A percentile compares a stretch with the other conserved stretches of the same genome.
Conservation (phyloP, 2,329 filamentous ascomycete genomes). For the Pseudocercospora crystallina region DNA sequence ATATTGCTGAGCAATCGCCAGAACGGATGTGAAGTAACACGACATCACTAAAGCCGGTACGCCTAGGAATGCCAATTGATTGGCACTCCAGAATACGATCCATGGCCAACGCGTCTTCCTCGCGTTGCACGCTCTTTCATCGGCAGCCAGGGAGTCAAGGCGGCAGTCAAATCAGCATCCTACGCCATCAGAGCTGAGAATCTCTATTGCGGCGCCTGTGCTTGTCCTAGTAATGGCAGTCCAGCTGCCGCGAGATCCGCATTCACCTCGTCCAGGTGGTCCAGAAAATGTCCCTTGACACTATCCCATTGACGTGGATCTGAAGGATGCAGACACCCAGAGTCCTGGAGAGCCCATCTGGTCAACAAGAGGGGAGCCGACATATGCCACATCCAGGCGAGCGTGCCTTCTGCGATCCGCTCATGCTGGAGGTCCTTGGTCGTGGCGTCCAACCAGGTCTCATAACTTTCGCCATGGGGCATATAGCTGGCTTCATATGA, state of each 20-base stretch:
- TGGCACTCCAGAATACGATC: no score
- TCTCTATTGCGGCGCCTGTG: neutral
- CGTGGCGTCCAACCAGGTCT: conserved; percentile 13
- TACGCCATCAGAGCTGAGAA: no score
- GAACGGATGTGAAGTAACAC: no score
- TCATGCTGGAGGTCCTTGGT: conserved; percentile 13
- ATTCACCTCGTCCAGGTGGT: conserved; percentile 13
- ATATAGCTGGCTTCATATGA: conserved; percentile 22
- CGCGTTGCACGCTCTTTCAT: no score
- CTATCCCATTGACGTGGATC: conserved; percentile 12
- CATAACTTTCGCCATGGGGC: conserved; percentile 21
- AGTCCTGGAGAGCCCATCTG: conserved; percentile 7
- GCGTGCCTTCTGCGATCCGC: conserved; percentile 14
- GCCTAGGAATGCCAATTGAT: no score
- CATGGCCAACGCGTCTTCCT: no score
- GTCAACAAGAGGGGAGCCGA: conserved; percentile 15
- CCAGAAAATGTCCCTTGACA: conserved; percentile 15
- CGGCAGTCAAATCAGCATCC: no score
- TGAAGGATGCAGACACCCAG: conserved; percentile 9
- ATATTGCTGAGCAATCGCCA: no score
- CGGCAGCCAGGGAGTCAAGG: no score
- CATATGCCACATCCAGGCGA: conserved; percentile 20
- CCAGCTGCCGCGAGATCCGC: conserved; percentile 9
- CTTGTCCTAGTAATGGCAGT: conserved; percentile 5
- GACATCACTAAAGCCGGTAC: no score